These are phyloP conservation scores for Sindora glabra DNA, from an alignment of 306 rosid genomes.

Conservation along the genomic window DNA sequence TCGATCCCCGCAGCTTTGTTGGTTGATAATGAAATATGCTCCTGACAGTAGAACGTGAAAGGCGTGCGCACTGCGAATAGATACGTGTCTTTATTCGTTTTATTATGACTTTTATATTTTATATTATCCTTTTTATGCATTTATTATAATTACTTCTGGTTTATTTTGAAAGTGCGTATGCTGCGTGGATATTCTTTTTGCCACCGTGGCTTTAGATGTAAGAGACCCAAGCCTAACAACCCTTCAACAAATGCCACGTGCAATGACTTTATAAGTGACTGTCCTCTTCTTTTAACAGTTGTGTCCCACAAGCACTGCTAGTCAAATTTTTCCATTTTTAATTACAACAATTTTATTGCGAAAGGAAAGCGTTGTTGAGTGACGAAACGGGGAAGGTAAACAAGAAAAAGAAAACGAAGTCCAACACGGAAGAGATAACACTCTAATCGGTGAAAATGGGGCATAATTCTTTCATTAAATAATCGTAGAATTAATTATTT, in stretches of 20 bases:
- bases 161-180: not conserved
- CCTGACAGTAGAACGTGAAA: not conserved
- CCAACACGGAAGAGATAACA: no score
- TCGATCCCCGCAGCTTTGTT: no score
- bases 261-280: not conserved
- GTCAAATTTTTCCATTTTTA: not conserved
- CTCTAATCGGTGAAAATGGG: no score
- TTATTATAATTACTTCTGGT: not conserved
- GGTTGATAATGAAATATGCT: no score
- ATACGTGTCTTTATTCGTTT: not conserved
- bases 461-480: no score
- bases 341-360: not conserved
- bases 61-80: not conserved
- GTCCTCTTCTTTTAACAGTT: not conserved
- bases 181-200: not conserved
- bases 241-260: slow-evolving; percentile 8
- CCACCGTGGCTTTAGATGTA: not conserved
- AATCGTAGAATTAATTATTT: no score
- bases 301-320: not conserved
- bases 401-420: no score
- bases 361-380: no score
- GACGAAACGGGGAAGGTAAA: no score
- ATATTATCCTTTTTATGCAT: no score
- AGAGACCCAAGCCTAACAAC: slow-evolving; percentile 6
- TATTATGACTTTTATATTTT: not conserved